phyloP scores from a whole-genome alignment of 148 eudicot genomes.

The Mesembryanthemum crystallinum region DNA sequence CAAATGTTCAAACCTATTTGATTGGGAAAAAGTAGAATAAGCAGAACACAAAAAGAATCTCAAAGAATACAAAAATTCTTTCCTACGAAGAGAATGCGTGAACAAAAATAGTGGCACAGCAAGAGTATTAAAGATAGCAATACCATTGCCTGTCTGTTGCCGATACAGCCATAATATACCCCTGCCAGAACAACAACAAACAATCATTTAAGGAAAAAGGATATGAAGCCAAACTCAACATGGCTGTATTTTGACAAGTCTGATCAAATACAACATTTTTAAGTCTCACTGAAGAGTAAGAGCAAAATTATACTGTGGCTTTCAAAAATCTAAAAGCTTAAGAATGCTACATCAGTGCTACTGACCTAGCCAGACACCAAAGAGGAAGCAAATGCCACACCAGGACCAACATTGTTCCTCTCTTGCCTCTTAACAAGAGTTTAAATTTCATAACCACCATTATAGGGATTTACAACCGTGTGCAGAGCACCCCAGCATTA shows the following conservation, averaged over 20 bases:
- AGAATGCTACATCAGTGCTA: slow-evolving; percentile 14
- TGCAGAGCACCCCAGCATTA: slow-evolving; percentile 7
- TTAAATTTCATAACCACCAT: slow-evolving; percentile 14
- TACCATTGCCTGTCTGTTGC: slow-evolving; percentile 84
- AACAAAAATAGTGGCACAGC: neutral
- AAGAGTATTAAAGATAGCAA: slow-evolving; percentile 11
- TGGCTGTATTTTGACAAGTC: neutral
- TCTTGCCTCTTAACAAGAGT: slow-evolving; percentile 3
- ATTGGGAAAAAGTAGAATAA: neutral
- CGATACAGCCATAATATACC: slow-evolving; percentile 61
- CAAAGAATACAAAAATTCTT: neutral
- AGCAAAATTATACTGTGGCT: neutral
- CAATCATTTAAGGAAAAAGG: slow-evolving; percentile 21
- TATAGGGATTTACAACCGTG: slow-evolving; percentile 13
- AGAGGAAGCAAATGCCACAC: slow-evolving; percentile 15
- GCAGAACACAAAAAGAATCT: neutral
- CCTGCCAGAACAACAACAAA: slow-evolving; percentile 36
- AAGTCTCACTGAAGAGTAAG: neutral
- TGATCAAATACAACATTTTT: neutral
- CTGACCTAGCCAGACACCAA: slow-evolving; percentile 21
- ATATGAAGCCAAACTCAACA: neutral
- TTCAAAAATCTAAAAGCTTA: slow-evolving; percentile 5
- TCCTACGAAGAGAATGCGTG: neutral
- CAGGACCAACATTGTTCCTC: slow-evolving; percentile 8
- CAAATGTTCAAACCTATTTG: neutral